Percentiles rank a stretch among this genome's conserved stretches.
Evolutionary conservation across 1,284 basidiomycete genomes (phyloP).

Genomic region (Austroboletus novae-zelandiae): DNA sequence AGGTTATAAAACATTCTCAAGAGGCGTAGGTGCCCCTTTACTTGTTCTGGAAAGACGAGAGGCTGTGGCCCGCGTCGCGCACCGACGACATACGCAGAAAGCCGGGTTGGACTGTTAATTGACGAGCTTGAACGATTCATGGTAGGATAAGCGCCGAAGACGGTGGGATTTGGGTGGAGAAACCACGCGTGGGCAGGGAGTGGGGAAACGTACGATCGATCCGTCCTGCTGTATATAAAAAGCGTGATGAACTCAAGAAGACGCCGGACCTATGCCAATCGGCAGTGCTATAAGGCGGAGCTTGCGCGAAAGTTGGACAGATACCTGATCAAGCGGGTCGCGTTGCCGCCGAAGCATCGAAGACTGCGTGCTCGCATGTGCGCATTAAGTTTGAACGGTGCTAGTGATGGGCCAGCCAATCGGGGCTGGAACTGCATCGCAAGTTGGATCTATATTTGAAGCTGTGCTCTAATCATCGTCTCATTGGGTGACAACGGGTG

Average conservation of each 20-base stretch:
- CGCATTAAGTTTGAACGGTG: neutral
- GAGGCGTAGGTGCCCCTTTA: slow-evolving; percentile 32
- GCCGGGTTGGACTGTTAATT: neutral
- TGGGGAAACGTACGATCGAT: slow-evolving; percentile 2
- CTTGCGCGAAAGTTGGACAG: neutral
- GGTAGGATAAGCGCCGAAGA: too few relatives aligned
- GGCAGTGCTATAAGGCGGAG: slow-evolving; percentile 1
- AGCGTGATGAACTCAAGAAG: neutral
- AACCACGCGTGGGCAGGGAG: neutral
- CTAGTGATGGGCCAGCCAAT: neutral
- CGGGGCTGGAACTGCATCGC: too few relatives aligned
- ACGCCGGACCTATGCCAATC: slow-evolving; percentile 12
- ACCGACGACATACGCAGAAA: slow-evolving; percentile 18
- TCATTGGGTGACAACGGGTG: too few relatives aligned
- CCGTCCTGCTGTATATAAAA: slow-evolving; percentile 9
- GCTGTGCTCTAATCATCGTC: slow-evolving; percentile 6
- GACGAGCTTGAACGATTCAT: slow-evolving; percentile 6
- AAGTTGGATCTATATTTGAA: neutral
- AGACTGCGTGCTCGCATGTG: neutral
- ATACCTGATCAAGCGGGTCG: neutral
- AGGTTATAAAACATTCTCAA: slow-evolving; percentile 29
- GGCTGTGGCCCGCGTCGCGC: slow-evolving; percentile 12
- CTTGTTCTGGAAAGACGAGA: slow-evolving; percentile 23
- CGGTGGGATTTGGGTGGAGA: neutral
- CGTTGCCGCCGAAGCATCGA: neutral